Conservation (phyloP, 192 early-diverging fungal species). For the Kappamyces sp. region DNA sequence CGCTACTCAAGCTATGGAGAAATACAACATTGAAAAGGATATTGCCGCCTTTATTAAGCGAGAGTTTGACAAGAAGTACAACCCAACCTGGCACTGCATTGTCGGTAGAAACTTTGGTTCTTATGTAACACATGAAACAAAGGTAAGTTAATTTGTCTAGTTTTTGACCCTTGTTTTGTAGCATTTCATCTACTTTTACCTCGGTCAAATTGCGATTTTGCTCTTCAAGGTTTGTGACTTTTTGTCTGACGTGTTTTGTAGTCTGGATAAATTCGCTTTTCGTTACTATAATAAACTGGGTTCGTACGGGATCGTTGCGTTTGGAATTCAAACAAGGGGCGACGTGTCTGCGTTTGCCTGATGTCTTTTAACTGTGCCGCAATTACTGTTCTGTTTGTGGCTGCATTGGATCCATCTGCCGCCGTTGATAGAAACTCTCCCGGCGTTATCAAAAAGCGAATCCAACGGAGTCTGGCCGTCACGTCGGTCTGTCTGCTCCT, state of each 20-base stretch:
- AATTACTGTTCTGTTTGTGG: background rate
- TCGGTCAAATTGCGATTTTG: constrained; percentile 87
- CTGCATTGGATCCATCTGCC: no score
- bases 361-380: background rate
- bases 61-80: constrained; percentile 97
- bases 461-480: no score
- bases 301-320: no score
- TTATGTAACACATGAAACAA: constrained; percentile 90
- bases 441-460: no score
- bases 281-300: no score
- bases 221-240: constrained; percentile 67
- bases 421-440: no score
- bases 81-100: constrained; percentile 97
- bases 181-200: constrained; percentile 99
- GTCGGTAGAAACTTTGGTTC: constrained; percentile 99
- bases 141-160: constrained; percentile 31
- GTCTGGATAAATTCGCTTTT: constrained; percentile 9
- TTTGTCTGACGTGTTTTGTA: background rate
- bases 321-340: no score
- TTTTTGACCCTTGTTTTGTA: constrained; percentile 26
- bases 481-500: no score
- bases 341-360: no score
- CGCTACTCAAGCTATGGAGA: constrained; percentile 74
- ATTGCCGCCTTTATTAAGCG: constrained; percentile 97
- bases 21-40: constrained; percentile 96